Evolutionary conservation across 495 filamentous ascomycete species (phyloP).

Genomic region (Penicillium atrosanguineum): DNA sequence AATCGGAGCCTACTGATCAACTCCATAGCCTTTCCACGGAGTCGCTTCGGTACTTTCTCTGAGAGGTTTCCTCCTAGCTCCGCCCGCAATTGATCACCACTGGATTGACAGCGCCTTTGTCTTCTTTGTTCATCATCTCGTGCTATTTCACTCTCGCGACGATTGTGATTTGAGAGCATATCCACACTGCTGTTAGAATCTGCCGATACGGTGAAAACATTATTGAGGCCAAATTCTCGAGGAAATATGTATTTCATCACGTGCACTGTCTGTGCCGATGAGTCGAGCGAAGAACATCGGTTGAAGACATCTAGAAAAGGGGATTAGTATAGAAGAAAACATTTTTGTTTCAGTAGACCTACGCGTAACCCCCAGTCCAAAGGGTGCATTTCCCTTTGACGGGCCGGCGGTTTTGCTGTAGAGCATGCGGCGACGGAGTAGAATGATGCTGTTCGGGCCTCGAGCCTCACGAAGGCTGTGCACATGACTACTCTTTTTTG

Average conservation of each 20-base stretch:
- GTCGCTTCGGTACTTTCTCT: conserved; percentile 67
- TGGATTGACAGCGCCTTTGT: background rate
- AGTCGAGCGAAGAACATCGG: conserved; percentile 55
- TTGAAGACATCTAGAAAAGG: conserved; percentile 73
- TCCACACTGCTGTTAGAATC: conserved; percentile 64
- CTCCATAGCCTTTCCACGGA: conserved; percentile 58
- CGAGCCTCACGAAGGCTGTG: background rate
- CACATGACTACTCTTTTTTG: background rate
- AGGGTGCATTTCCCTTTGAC: conserved; percentile 60
- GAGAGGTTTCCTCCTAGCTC: conserved; percentile 13
- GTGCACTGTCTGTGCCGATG: conserved; percentile 56
- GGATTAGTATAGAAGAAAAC: background rate
- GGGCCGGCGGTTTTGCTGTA: conserved; percentile 74
- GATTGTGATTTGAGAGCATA: conserved; percentile 75
- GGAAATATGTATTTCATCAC: conserved; percentile 94
- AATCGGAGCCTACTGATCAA: conserved; percentile 68
- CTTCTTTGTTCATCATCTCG: conserved; percentile 14
- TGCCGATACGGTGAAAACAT: conserved; percentile 75
- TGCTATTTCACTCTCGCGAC: conserved; percentile 81
- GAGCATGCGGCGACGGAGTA: conserved; percentile 82
- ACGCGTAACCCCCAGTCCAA: conserved; percentile 82
- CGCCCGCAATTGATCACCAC: background rate
- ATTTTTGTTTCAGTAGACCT: conserved; percentile 33
- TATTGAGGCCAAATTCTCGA: conserved; percentile 83
- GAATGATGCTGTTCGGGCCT: conserved; percentile 61